Percentiles rank a stretch among this genome's conserved stretches.
These are phyloP conservation scores for Auriscalpium orientale DNA, from an alignment of 768 basidiomycete genomes.

Conservation along the genomic window DNA sequence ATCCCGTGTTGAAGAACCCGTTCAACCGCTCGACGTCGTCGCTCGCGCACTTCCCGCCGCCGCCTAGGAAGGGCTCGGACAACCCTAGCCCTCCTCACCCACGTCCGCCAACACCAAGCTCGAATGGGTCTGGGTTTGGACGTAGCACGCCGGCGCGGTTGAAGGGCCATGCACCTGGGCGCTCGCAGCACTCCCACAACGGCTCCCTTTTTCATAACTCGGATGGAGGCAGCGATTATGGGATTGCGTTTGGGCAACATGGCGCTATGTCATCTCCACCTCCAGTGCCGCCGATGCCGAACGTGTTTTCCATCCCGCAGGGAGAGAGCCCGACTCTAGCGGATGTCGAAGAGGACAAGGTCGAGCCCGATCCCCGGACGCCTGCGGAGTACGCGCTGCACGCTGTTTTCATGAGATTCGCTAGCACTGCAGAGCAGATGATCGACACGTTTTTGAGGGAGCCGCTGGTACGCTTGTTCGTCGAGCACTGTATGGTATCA, in stretches of 20 bases:
- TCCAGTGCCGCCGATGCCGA: conserved; percentile 73
- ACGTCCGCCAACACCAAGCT: conserved; percentile 56
- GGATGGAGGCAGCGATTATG: conserved; percentile 66
- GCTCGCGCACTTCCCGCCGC: conserved; percentile 41
- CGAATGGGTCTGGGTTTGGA: conserved; percentile 33
- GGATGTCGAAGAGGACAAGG: conserved; percentile 52
- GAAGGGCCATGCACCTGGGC: conserved; percentile 52
- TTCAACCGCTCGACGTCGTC: conserved; percentile 81
- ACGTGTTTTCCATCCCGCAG: conserved; percentile 33
- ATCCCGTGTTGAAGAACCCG: conserved; percentile 71
- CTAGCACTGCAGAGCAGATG: conserved; percentile 69
- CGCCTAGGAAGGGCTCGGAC: conserved; percentile 31
- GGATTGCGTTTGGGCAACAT: conserved; percentile 25
- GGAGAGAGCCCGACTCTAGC: conserved; percentile 42
- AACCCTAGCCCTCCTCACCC: conserved; percentile 45
- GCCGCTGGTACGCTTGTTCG: conserved; percentile 45
- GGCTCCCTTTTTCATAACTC: conserved; percentile 68
- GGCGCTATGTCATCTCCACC: conserved; percentile 50
- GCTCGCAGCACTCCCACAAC: conserved; percentile 71
- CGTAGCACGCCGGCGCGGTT: conserved; percentile 35
- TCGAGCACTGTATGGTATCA: not conserved
- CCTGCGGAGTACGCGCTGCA: conserved; percentile 86
- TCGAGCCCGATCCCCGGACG: conserved; percentile 65
- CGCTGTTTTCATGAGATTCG: conserved; percentile 83
- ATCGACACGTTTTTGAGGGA: conserved; percentile 69